Conservation (phyloP, 805 yeast species). For the Cyberlindnera maclurae region DNA sequence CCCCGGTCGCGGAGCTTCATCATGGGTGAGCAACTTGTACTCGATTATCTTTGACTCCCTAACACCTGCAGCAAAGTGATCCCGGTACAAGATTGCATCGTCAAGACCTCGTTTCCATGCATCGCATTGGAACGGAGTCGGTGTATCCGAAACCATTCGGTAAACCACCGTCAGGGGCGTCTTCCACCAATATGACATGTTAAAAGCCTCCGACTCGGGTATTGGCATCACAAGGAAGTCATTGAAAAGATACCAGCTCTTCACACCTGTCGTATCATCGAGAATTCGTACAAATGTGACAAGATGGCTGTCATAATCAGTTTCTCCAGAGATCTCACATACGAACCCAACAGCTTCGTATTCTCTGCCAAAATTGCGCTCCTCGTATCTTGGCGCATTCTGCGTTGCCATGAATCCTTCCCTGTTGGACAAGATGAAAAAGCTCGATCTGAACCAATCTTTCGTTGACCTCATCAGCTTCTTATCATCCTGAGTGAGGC, state of each 20-base stretch:
- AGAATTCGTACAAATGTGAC: constrained; percentile 50
- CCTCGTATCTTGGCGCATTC: constrained; percentile 23
- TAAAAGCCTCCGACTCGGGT: constrained; percentile 69
- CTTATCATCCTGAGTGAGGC: constrained; percentile 49
- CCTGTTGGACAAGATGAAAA: constrained; percentile 32
- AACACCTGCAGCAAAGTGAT: constrained; percentile 63
- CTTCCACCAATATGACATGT: constrained; percentile 74
- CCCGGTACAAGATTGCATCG: constrained; percentile 61
- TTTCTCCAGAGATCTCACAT: constrained; percentile 44
- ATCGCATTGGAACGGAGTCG: constrained; percentile 37
- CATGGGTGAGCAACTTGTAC: constrained; percentile 56
- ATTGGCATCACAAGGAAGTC: constrained; percentile 82
- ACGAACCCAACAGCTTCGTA: constrained; percentile 66
- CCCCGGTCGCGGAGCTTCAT: constrained; percentile 71
- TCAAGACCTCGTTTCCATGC: constrained; percentile 48
- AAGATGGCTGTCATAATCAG: constrained; percentile 48
- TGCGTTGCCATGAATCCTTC: constrained; percentile 32
- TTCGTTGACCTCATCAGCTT: constrained; percentile 39
- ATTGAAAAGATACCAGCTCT: constrained; percentile 77
- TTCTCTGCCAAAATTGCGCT: constrained; percentile 26
- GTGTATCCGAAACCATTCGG: constrained; percentile 37
- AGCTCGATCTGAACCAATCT: constrained; percentile 58
- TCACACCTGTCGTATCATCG: constrained; percentile 24
- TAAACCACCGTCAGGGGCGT: constrained; percentile 69
- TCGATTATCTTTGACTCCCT: constrained; percentile 53